These are phyloP conservation scores for Coprinopsis cinerea DNA, from an alignment of 768 basidiomycete genomes.

Conservation along the genomic window DNA sequence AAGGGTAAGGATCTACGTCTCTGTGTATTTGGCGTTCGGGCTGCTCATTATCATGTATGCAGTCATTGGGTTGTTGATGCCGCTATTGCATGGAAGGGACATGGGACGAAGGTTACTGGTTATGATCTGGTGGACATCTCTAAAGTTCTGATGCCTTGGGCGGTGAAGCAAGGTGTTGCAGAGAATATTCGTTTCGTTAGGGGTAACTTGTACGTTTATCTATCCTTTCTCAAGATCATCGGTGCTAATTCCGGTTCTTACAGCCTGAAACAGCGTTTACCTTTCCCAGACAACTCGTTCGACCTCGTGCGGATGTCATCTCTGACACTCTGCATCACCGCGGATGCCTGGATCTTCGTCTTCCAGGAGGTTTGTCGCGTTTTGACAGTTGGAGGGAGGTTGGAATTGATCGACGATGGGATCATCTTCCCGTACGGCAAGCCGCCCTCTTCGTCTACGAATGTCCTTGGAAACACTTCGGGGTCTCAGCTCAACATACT, in stretches of 20 bases:
- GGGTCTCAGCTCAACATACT: slow-evolving; percentile 11
- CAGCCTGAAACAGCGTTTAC: slow-evolving; percentile 53
- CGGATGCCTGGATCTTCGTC: slow-evolving; percentile 52
- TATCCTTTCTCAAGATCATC: not conserved
- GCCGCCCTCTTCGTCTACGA: slow-evolving; percentile 13
- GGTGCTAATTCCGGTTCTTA: slow-evolving; percentile 1
- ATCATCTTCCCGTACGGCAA: slow-evolving; percentile 53
- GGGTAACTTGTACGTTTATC: slow-evolving; percentile 58
- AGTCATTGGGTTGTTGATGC: slow-evolving; percentile 59
- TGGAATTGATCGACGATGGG: slow-evolving; percentile 70
- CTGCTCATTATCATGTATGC: not conserved
- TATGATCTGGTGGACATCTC: slow-evolving; percentile 52
- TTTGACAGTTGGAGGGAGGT: slow-evolving; percentile 49
- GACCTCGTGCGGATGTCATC: slow-evolving; percentile 74
- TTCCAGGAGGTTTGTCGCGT: slow-evolving; percentile 59
- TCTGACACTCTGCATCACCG: slow-evolving; percentile 51
- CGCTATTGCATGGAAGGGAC: slow-evolving; percentile 52
- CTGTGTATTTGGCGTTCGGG: too few relatives aligned
- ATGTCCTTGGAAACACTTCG: not conserved
- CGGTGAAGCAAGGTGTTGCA: slow-evolving; percentile 24
- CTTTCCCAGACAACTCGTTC: slow-evolving; percentile 55
- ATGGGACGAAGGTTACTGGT: slow-evolving; percentile 48
- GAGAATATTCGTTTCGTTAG: slow-evolving; percentile 47
- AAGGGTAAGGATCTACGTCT: slow-evolving; percentile 42
- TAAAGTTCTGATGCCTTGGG: slow-evolving; percentile 27